Base-by-base conservation (phyloP, 23 red algal species). In the Agarophyton chilense region DNA sequence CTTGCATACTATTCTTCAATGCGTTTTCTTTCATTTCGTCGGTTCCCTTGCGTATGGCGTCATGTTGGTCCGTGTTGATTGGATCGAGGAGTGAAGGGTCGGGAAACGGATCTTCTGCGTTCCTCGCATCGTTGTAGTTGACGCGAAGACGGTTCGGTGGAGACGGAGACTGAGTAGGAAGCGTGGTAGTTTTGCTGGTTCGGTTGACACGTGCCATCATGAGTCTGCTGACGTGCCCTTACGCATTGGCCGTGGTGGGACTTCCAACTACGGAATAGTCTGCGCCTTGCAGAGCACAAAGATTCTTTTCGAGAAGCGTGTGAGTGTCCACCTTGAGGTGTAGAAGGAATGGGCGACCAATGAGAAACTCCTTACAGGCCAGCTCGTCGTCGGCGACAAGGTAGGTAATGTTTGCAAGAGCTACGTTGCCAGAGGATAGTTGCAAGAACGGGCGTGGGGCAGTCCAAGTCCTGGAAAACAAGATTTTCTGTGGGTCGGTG, bases 81-180 rank as follows among this genome's bases (percentile, higher is more conserved):
- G 49, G 29, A 19, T 56, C 76, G 0, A 79, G 76, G 10, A 56
- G 51, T 5, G 76, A 79, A 1, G 76, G 76, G 45, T 79, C 76
- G 2, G 76, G 76, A 4, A 79, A 79, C 10, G 76, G 76, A 35
- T 79, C 76, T 56, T 79, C 47, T 6, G 28, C 76, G 22, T n/a
- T 6, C 1, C 76, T 2, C 2, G 76, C 76, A 2, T 19, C 11
- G 10, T 33, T 3, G 47, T 79, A 74, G n/a, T 45, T 10, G 2
- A 74, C 68, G 8, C 38, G 21, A 7, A 35, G 41, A 31, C 68
- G 68, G 41, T 45, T n/a, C n/a, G n/a, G n/a, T n/a, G n/a, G n/a
- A n/a, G n/a, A n/a, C n/a, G n/a, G n/a, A n/a, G n/a, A n/a, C 16
- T 34, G 41, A 4, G 21, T 26, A 13, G 41, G 13, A 9, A 4